Conservation (phyloP, 139 green algal species). For the Micractinium sp. region DNA sequence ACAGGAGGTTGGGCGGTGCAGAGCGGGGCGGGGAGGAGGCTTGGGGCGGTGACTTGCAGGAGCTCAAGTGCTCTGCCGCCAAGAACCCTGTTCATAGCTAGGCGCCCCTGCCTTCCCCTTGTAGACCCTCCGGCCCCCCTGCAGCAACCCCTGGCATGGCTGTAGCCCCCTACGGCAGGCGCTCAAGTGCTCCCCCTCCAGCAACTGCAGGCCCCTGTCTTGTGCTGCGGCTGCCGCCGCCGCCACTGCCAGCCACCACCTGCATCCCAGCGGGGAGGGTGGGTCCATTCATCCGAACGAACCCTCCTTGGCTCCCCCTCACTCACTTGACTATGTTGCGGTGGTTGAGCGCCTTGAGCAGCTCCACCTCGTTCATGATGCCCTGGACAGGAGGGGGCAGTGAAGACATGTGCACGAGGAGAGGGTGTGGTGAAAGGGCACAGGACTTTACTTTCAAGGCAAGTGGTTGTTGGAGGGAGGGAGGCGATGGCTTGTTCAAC, state of each 20-base stretch:
- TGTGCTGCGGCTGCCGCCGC: not conserved
- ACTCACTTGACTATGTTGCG: slow-evolving; percentile 93
- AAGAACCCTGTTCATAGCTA: no score
- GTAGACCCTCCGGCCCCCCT: no score
- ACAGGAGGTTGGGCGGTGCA: not conserved
- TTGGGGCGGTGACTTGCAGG: no score
- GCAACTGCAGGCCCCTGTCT: not conserved
- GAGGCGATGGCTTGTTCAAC: no score
- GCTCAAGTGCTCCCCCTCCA: not conserved
- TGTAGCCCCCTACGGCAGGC: no score
- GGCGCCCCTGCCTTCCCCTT: no score
- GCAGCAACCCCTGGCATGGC: no score
- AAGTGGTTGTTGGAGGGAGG: no score
- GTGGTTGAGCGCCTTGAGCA: slow-evolving; percentile 94
- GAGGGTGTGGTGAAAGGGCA: no score
- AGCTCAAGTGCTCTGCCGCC: not conserved
- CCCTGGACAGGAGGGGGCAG: slow-evolving; percentile 39
- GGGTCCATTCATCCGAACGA: not conserved
- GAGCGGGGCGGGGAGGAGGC: no score
- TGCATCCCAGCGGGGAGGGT: not conserved
- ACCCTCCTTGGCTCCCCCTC: not conserved
- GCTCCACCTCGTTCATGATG: slow-evolving; percentile 89
- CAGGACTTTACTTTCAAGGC: no score
- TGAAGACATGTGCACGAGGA: not conserved
- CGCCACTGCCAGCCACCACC: not conserved